Percentiles rank a stretch among this genome's conserved stretches.
Conservation (phyloP, 441 rosid genomes). For the Brassica hybrid region DNA sequence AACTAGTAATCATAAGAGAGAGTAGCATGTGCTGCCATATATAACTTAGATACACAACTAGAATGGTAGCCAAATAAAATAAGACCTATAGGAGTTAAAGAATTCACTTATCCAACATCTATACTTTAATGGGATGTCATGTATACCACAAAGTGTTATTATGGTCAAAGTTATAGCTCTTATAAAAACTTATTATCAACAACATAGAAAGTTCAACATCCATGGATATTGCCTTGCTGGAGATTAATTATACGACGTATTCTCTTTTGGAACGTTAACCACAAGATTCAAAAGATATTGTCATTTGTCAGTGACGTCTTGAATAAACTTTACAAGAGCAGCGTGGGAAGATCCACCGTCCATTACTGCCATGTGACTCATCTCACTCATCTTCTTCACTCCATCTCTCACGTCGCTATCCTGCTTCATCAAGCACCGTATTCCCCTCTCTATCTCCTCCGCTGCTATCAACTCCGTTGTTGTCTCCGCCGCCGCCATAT, state of each 20-base stretch:
- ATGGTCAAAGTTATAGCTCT: background rate
- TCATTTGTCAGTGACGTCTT: constrained; percentile 26
- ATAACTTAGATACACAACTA: background rate
- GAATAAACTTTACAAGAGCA: constrained; percentile 26
- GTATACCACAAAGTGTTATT: background rate
- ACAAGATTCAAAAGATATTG: too few relatives aligned
- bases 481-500: background rate
- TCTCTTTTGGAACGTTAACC: too few relatives aligned
- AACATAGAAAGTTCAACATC: background rate
- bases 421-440: constrained; percentile 46
- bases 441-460: constrained; percentile 54
- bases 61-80: background rate
- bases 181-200: background rate
- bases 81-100: background rate
- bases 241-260: too few relatives aligned
- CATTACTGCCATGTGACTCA: constrained; percentile 38
- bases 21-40: background rate
- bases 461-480: constrained; percentile 32
- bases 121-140: background rate
- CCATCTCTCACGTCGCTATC: constrained; percentile 37
- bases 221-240: background rate
- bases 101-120: background rate
- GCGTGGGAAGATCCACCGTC: constrained; percentile 55
- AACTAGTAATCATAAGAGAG: background rate
- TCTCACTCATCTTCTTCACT: constrained; percentile 48